Evolutionary conservation across 495 filamentous ascomycete species (phyloP).

Genomic region (Aspergillus egyptiacus): DNA sequence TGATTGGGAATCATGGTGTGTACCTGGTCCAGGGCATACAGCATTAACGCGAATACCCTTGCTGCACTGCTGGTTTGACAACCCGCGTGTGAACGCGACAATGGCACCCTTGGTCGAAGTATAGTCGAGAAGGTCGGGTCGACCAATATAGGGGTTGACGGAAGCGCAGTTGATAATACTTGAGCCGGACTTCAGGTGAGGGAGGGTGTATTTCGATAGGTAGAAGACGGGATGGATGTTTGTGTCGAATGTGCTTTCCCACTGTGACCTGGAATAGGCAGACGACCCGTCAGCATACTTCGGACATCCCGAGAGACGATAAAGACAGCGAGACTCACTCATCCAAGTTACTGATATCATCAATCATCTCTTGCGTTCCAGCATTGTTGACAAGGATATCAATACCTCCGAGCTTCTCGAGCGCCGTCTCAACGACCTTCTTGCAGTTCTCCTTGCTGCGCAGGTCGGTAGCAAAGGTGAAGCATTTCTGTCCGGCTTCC

Average conservation of each 20-base stretch:
- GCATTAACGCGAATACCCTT: conserved; percentile 78
- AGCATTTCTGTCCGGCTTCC: conserved; percentile 55
- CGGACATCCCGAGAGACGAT: neutral
- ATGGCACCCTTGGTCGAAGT: conserved; percentile 80
- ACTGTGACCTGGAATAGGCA: conserved; percentile 55
- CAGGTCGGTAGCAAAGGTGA: conserved; percentile 57
- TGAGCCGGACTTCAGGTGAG: conserved; percentile 68
- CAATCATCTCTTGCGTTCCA: conserved; percentile 66
- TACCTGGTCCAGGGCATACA: conserved; percentile 68
- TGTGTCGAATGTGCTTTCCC: conserved; percentile 66
- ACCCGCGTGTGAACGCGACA: conserved; percentile 69
- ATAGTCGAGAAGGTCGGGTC: conserved; percentile 80
- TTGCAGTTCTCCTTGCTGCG: conserved; percentile 60
- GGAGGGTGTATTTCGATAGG: conserved; percentile 70
- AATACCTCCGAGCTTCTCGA: conserved; percentile 59
- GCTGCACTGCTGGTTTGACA: conserved; percentile 66
- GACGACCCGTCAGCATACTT: neutral
- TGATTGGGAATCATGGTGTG: neutral
- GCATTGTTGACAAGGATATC: conserved; percentile 81
- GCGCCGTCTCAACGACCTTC: conserved; percentile 58
- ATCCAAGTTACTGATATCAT: conserved; percentile 64
- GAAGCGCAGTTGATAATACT: conserved; percentile 82
- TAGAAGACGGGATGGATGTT: conserved; percentile 74
- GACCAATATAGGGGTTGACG: conserved; percentile 77
- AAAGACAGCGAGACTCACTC: conserved; percentile 49